A percentile compares a stretch with the other conserved stretches of the same genome.
phyloP scores from a whole-genome alignment of 345 rosid species.

The Mercurialis annua region DNA sequence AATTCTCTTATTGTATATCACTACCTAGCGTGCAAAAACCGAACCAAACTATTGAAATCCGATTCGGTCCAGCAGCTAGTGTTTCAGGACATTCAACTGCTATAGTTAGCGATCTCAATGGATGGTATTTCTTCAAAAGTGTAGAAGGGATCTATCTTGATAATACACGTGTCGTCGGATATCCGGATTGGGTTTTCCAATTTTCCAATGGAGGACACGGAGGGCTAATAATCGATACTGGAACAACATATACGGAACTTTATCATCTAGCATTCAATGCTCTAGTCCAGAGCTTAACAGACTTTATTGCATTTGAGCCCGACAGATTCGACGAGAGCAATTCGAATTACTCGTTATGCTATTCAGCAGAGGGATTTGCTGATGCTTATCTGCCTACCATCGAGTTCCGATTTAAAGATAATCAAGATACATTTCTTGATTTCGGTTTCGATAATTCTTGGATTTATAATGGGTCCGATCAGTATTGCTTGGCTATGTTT shows the following conservation, averaged over 20 bases:
- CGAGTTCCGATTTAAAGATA: background rate
- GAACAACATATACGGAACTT: background rate
- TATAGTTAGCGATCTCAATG: background rate
- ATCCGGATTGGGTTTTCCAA: background rate
- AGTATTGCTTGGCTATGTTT: background rate
- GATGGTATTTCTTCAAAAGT: background rate
- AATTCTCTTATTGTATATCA: conserved; percentile 2
- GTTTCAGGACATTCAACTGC: background rate
- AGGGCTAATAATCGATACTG: conserved; percentile 8
- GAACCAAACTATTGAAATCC: background rate
- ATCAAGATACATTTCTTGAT: background rate
- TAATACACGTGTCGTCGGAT: background rate
- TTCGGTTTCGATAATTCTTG: background rate
- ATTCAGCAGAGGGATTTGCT: background rate
- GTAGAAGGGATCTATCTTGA: background rate
- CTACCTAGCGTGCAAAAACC: background rate
- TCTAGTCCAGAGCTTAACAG: background rate
- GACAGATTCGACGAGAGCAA: background rate
- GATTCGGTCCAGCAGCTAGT: background rate
- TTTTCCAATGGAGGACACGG: background rate
- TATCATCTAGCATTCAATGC: background rate
- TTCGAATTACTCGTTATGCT: background rate
- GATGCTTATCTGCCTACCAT: background rate
- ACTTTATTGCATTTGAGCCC: background rate
- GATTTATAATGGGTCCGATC: background rate